Evolutionary conservation across 2,329 filamentous ascomycete genomes (phyloP), one percentile per base, ranked within the genome.

Genomic region (Albophoma yamanashiensis): DNA sequence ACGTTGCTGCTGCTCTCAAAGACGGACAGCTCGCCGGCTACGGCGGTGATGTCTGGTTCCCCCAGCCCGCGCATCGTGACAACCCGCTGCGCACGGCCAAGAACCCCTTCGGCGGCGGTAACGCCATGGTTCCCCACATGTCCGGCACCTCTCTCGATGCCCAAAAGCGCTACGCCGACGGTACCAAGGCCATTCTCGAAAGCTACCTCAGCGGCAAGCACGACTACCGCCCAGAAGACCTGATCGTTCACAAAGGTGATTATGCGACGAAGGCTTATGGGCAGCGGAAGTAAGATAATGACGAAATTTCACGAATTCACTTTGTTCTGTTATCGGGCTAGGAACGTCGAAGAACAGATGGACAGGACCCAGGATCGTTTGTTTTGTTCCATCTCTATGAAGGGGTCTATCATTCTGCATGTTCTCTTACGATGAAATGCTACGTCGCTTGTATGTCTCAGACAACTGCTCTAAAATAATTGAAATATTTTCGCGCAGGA

Each of bases 101-200:
- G 84, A 94, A 93, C 84, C 89, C 90, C 74, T 96, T 91, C 82
- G 93, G 92, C 68, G 94, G 93, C 72, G 94, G 94, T 73, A 97
- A 97, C 79, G 94, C 92, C 79, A 99, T 94, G 90, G 92, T 97
- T 62, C 91, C 94, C 60, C 94, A 97, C 86, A 96, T 97, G 91
- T 96, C 92, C 15, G 94, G 94, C 73, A 97, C 93, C 61, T 96
- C 92, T n/a, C 88, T 99, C 73, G 94, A 99, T 74, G 94, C 94
- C 62, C 94, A 99, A 83, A 88, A 91, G 79, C 86, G 92, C 66
- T 96, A 96, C 74, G 91, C 92, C 70, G 81, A 87, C 65, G 92
- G 92, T 69, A 89, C 86, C 76, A 96, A 97, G 89, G 77, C 82
- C 66, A 97, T 99, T 73, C 82, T 99, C 62, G 82, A 93, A 66